phyloP scores from a whole-genome alignment of 2,329 filamentous ascomycete genomes.

The Bisporella sp. region DNA sequence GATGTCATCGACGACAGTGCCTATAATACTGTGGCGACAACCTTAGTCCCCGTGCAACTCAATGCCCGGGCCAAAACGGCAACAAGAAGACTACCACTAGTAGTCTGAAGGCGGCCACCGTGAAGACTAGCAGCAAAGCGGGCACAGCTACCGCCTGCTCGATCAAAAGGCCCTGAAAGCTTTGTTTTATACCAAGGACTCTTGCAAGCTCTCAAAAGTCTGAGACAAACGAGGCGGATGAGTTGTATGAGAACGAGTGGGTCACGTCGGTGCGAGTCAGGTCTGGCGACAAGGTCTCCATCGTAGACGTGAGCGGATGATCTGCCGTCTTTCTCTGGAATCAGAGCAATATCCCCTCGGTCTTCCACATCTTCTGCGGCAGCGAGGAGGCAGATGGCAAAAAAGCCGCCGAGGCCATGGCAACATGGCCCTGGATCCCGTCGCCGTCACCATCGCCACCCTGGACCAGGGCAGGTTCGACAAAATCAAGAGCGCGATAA shows the following conservation, averaged over 20 bases:
- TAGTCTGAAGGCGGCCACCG: too few relatives aligned
- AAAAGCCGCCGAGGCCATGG: not conserved
- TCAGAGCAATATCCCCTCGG: not conserved
- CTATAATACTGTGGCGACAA: not conserved
- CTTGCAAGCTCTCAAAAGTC: not conserved
- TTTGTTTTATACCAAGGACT: slow-evolving; percentile 3
- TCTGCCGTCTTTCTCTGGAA: slow-evolving; percentile 3
- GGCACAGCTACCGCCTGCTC: not conserved
- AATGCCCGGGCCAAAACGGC: not conserved
- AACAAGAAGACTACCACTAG: too few relatives aligned
- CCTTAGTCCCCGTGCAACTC: not conserved
- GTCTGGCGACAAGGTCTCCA: not conserved
- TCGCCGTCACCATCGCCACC: not conserved
- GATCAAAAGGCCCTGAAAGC: not conserved
- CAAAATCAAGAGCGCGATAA: not conserved
- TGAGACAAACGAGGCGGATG: not conserved
- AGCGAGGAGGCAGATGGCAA: slow-evolving; percentile 3
- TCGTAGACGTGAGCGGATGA: slow-evolving; percentile 1
- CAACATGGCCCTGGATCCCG: not conserved
- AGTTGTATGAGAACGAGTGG: slow-evolving; percentile 1
- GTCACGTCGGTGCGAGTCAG: not conserved
- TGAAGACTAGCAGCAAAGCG: too few relatives aligned
- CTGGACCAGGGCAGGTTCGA: not conserved
- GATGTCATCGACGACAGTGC: not conserved
- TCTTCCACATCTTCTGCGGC: slow-evolving; percentile 4